Base-by-base conservation (phyloP, 148 eudicot genomes). In the Spergularia marina region DNA sequence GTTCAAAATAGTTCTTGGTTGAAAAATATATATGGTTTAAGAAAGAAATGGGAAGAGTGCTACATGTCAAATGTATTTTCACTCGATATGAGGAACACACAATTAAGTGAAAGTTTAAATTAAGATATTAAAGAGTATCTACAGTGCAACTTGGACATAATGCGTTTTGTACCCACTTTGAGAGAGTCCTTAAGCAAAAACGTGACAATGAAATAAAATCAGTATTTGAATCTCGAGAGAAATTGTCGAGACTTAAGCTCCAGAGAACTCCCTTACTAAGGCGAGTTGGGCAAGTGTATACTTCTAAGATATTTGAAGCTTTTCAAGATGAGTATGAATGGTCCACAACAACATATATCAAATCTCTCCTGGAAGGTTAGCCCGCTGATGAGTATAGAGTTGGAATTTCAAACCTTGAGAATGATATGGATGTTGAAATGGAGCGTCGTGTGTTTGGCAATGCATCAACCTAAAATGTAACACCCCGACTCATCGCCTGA, bases 251-350 rank as follows among this genome's bases (percentile, higher is more conserved):
- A 44, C 25, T 51, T 17, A 8, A 53, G 14, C 12, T 23, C 25
- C 25, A 23, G 25, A 23, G 25, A 23, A 23, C 25, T 23, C 25
- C 25, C 25, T 51, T 40, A 65, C 69, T 39, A 1, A 34, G 69
- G 15, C 51, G 36, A 65, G 21, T 40, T 21, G 17, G n/a, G 44
- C 51, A 36, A 25, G 10, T 39, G 16, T 51, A 63, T 9, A 63
- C 67, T 63, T 14, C 67, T 63, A 23, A 25, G 13, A 23, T 63
- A 30, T 63, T 63, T 34, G 16, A 63, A 34, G 67, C 67, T 2
- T 63, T 63, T 34, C 67, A 63, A 25, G 67, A 34, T 34, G 67
- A 63, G 41, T 63, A 63, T 34, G 67, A 63, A 5, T 63, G 67
- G 67, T 63, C 67, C 0, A 34, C 67, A 12, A 5, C 41, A 14